Conservation (phyloP, 352 stramenopile genomes). For the Halophytophthora polymorphica region DNA sequence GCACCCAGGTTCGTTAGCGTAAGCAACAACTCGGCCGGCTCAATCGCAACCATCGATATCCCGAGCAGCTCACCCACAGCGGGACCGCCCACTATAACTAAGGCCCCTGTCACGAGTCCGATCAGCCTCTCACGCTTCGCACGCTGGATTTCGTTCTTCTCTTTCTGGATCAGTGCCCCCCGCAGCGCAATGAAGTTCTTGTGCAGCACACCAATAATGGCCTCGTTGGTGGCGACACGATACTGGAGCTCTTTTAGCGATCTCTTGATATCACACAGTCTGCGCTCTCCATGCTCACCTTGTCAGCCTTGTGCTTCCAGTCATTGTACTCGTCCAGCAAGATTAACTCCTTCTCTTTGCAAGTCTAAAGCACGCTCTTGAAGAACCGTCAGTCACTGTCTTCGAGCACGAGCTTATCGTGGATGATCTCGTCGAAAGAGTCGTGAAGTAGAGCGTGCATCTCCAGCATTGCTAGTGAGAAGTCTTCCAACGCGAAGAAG, state of each 20-base stretch:
- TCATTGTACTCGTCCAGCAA: constrained; percentile 8
- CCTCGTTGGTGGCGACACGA: neutral
- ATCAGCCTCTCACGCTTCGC: neutral
- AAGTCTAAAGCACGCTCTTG: constrained; percentile 21
- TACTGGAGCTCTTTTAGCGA: constrained; percentile 6
- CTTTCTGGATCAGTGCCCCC: constrained; percentile 1
- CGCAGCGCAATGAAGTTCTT: constrained; percentile 1
- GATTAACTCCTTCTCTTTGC: neutral
- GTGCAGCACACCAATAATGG: constrained; percentile 3
- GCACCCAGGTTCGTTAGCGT: neutral
- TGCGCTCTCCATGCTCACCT: constrained; percentile 28
- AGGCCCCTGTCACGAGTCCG: neutral
- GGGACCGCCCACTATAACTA: neutral
- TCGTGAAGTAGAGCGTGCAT: constrained; percentile 5
- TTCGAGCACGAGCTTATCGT: constrained; percentile 26
- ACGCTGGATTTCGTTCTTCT: neutral
- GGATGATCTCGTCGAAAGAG: constrained; percentile 1
- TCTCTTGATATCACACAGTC: constrained; percentile 24
- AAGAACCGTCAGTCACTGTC: constrained; percentile 27
- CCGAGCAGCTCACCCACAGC: neutral
- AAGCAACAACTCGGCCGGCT: neutral
- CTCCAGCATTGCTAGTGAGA: neutral
- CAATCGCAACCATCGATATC: neutral
- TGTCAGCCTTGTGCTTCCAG: constrained; percentile 19
- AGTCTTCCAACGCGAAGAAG: neutral